These are phyloP conservation scores for Lunasporangiospora selenospora DNA, from an alignment of 192 early-diverging fungal genomes.

Conservation along the genomic window DNA sequence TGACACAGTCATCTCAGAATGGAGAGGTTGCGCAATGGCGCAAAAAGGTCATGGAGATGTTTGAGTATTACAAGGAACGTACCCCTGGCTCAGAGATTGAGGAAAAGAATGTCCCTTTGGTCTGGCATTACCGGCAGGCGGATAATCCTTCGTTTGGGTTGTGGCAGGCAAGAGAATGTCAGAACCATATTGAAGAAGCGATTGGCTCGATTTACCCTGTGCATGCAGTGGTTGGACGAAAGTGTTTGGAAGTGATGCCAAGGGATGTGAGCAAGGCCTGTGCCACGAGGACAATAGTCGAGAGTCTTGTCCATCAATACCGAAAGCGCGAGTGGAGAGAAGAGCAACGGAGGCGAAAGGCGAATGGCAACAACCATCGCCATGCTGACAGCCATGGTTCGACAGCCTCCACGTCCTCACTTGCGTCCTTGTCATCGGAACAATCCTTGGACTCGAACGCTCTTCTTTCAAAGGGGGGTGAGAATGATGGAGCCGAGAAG, in stretches of 20 bases:
- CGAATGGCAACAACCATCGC: no score
- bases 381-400: no score
- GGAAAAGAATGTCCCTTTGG: slow-evolving; percentile 66
- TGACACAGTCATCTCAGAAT: no score
- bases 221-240: slow-evolving; percentile 62
- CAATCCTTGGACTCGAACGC: no score
- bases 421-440: no score
- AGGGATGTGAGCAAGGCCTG: slow-evolving; percentile 68
- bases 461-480: no score
- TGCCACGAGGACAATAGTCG: no score
- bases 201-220: slow-evolving; percentile 66
- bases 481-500: no score
- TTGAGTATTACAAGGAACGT: slow-evolving; percentile 78
- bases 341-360: no score
- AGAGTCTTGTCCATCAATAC: no score
- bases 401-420: no score
- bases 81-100: slow-evolving; percentile 76
- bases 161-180: slow-evolving; percentile 81
- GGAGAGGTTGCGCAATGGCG: slow-evolving; percentile 46
- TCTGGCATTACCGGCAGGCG: slow-evolving; percentile 66
- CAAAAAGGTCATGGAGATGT: slow-evolving; percentile 58
- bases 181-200: slow-evolving; percentile 76
- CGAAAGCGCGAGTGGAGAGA: no score
- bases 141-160: slow-evolving; percentile 59
- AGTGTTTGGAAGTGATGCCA: slow-evolving; percentile 68